Conservation (phyloP, 495 filamentous ascomycete species). For the Hypoxylon subgilvum region DNA sequence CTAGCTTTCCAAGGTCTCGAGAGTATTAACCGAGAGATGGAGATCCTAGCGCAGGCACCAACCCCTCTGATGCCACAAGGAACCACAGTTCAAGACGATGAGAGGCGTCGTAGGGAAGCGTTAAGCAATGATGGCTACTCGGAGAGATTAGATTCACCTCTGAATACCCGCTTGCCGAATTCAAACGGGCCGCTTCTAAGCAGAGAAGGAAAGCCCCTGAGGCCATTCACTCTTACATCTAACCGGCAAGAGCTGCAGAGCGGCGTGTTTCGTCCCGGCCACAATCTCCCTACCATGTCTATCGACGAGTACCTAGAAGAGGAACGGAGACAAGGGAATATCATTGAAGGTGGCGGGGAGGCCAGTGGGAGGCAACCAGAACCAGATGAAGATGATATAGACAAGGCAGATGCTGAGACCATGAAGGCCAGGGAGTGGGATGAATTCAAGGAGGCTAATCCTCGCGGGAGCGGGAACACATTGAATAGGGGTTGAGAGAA, state of each 20-base stretch:
- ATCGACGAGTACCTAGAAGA: constrained; percentile 98
- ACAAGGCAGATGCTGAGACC: constrained; percentile 84
- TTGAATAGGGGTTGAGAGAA: constrained; percentile 72
- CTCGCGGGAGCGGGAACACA: constrained; percentile 84
- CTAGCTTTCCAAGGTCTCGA: constrained; percentile 86
- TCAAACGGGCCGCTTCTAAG: constrained; percentile 77
- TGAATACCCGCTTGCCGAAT: constrained; percentile 47
- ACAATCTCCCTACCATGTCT: constrained; percentile 94
- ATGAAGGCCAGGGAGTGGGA: constrained; percentile 96
- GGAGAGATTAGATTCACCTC: constrained; percentile 73
- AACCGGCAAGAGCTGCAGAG: constrained; percentile 76
- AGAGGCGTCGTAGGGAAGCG: constrained; percentile 55
- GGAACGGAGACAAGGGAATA: constrained; percentile 82
- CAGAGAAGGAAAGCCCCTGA: constrained; percentile 80
- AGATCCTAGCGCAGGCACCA: constrained; percentile 78
- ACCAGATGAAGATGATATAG: constrained; percentile 85
- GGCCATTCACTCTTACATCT: constrained; percentile 86
- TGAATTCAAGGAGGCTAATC: constrained; percentile 90
- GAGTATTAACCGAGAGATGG: constrained; percentile 78
- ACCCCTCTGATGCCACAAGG: constrained; percentile 47
- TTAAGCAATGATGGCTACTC: constrained; percentile 62
- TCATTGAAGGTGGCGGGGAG: constrained; percentile 89
- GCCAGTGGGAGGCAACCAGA: constrained; percentile 71
- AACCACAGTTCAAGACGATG: constrained; percentile 52
- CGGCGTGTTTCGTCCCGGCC: constrained; percentile 87